Base-by-base conservation (phyloP, 164 flowering plant genomes). In the Liriodendron chinense region DNA sequence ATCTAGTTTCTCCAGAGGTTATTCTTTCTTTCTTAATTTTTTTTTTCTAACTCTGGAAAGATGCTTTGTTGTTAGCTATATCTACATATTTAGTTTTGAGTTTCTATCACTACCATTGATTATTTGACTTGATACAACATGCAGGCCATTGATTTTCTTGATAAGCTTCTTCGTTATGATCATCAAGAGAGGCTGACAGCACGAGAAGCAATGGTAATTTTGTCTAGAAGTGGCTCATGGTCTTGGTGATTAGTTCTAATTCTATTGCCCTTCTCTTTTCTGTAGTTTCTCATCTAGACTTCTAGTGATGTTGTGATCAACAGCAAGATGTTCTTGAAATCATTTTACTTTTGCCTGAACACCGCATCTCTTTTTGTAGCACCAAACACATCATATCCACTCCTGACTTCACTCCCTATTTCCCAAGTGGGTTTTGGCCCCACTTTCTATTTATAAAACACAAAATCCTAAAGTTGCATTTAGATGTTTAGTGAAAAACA, bases 91-190 rank as follows among this genome's bases (percentile, higher is more conserved):
- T 16, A 53, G 16, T 34, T 34, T 53, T 13, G 10, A 8, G 16
- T 53, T 53, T 53, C 21, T 50, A 23, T 13, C 13, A 22, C 13
- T 23, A 22, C 25, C 66, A n/a, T 9, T 64, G 47, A 24, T 23
- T 26, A 50, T 25, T 69, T 9, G 26, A 64, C 64, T 72, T 75
- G 49, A 28, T 70, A 66, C 50, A 59, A 66, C 62, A 49, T 81
- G 64, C 87, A 93, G 97, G 95, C 98, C 70, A 89, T 92, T 75
- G 98, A 92, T 92, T 91, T 93, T 78, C 94, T 93, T 59, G 98
- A 93, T 80, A 92, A 92, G 82, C 90, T 93, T 66, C 92, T 93
- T n/a, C 89, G 90, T 12, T 93, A 92, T 78, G 98, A 93, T 85
- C 98, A 93, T 78, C 94, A 93, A 77, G 94, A 89, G 25, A 89